Percentiles rank a stretch among this genome's conserved stretches.
Evolutionary conservation across 208 protist genomes (phyloP).

Genomic region (Trypanosoma avium): DNA sequence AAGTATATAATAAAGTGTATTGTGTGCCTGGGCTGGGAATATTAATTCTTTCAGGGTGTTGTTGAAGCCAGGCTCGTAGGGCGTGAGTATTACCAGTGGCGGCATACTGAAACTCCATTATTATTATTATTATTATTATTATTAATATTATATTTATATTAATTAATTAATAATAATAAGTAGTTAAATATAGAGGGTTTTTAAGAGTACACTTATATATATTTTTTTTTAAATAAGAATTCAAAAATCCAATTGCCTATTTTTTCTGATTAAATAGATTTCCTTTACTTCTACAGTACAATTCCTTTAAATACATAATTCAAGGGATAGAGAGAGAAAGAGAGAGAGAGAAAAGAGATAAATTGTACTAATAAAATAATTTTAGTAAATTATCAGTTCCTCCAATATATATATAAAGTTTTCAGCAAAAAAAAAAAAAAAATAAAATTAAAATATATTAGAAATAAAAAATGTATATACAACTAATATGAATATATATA

Average conservation of each 20-base stretch:
- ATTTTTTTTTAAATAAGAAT: too few relatives aligned
- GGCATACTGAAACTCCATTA: constrained; percentile 53
- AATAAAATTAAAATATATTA: background rate
- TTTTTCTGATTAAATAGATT: too few relatives aligned
- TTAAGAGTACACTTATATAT: constrained; percentile 2
- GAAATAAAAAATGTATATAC: background rate
- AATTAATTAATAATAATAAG: too few relatives aligned
- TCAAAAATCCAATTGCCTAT: too few relatives aligned
- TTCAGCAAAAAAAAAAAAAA: background rate
- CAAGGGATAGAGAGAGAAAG: background rate
- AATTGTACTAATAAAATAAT: background rate
- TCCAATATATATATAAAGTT: too few relatives aligned
- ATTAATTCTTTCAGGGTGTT: constrained; percentile 50
- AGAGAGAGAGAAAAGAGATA: background rate
- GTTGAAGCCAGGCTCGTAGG: constrained; percentile 52
- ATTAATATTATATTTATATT: background rate
- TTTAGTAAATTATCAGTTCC: too few relatives aligned
- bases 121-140: background rate
- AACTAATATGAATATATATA: constrained; percentile 4
- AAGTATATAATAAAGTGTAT: constrained; percentile 53
- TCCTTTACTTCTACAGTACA: too few relatives aligned
- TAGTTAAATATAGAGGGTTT: too few relatives aligned
- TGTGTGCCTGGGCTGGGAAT: constrained; percentile 28
- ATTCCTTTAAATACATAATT: too few relatives aligned
- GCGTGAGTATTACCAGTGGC: constrained; percentile 39